Evolutionary conservation across 202 grass and related monocot genomes (phyloP), one percentile per base, ranked within the genome.

Genomic region (Musa balbisiana): DNA sequence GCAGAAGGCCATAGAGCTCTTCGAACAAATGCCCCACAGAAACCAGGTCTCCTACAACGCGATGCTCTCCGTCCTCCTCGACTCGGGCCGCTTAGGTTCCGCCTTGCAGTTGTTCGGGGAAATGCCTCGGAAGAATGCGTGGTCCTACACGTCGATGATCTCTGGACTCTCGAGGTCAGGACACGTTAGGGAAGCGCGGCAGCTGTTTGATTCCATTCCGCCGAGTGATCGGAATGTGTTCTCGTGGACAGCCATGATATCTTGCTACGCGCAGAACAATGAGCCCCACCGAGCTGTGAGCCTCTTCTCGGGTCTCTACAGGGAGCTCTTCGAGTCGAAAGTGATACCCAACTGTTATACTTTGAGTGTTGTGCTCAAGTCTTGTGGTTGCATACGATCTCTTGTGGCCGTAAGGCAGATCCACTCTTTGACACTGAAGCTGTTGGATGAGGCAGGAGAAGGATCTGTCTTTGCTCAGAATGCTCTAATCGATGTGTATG

Each of bases 11-110:
- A 64, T 80, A 62, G 60, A 86, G 25, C 27, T 91, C 75, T 97
- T 97, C 75, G 86, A 91, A 60, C 71, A 76, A 91, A 93, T 93
- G 76, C 88, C 90, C 51, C 49, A 62, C 16, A 92, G 87, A 82
- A 92, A 84, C 65, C 81, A 85, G 64, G 86, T 93, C 49, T 68
- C 84, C 9, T 91, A 83, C 79, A 97, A 97, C 71, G 77, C 83
- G 0, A 85, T 84, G 33, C 85, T 96, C 43, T 75, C 72, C 3
- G 87, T 74, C 17, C 83, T 89, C 43, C 54, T 87, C 14, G 49
- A 87, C 72, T 59, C 69, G 0, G 83, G 90, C 53, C 65, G 75
- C 23, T 78, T 81, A 9, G 80, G 76, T 5, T n/a, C 76, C 78
- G 90, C 88, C 73, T 66, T 80, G 17, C 20, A 66, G 49, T 84